Evolutionary conservation across 163 green algal species (phyloP).

Genomic region (Coccomyxa subellipsoidea): DNA sequence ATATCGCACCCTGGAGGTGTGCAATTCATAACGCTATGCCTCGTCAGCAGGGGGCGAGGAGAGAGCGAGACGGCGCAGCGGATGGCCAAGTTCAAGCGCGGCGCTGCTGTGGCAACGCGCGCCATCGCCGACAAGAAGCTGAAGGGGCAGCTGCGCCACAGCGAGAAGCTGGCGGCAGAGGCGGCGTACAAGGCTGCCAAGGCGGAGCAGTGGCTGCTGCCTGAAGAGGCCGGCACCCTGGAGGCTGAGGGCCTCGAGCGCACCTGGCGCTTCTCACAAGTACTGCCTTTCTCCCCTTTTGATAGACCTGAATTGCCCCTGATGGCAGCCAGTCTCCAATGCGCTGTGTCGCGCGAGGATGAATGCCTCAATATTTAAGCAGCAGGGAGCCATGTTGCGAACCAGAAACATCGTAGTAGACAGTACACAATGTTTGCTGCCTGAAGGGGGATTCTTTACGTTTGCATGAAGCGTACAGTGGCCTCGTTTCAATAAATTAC

Average conservation of each 20-base stretch:
- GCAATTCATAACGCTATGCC: neutral
- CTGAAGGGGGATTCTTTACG: too few relatives aligned
- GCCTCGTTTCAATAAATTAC: too few relatives aligned
- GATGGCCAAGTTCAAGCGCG: constrained; percentile 29
- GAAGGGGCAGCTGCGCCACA: constrained; percentile 68
- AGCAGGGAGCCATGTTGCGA: too few relatives aligned
- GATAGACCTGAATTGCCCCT: too few relatives aligned
- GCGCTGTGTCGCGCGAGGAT: too few relatives aligned
- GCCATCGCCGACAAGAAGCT: constrained; percentile 79
- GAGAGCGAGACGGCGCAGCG: constrained; percentile 4
- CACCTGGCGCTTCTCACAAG: constrained; percentile 88
- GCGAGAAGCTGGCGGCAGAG: constrained; percentile 55
- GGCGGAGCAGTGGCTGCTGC: constrained; percentile 84
- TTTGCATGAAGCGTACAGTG: too few relatives aligned
- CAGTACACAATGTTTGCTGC: too few relatives aligned
- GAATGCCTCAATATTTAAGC: too few relatives aligned
- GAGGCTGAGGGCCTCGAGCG: constrained; percentile 89
- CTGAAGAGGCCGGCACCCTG: constrained; percentile 66
- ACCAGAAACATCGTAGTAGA: too few relatives aligned
- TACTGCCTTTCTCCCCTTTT: too few relatives aligned
- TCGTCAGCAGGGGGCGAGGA: neutral
- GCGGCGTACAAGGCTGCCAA: constrained; percentile 57
- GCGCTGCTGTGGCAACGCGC: constrained; percentile 1
- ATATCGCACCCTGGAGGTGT: too few relatives aligned
- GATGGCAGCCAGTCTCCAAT: too few relatives aligned